Conservation (phyloP, 1,139 yeast species). For the Pichia sp. region DNA sequence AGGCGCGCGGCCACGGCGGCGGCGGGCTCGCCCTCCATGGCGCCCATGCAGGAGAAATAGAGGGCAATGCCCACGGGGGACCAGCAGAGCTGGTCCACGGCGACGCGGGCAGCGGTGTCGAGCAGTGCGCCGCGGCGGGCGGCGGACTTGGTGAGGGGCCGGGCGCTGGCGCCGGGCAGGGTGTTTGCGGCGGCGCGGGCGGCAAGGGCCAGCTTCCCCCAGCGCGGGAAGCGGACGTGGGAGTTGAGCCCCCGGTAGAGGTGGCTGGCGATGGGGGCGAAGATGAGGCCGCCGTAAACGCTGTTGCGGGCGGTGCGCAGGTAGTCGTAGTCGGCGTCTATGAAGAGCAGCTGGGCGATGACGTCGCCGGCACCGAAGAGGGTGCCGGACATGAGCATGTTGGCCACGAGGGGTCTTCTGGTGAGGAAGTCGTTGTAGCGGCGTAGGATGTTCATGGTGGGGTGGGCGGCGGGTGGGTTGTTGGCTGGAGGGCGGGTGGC, state of each 20-base stretch:
- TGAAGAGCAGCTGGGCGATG: conserved; percentile 61
- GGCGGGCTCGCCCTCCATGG: conserved; percentile 49
- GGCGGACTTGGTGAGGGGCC: background rate
- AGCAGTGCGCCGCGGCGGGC: conserved; percentile 7
- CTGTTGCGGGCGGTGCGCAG: conserved; percentile 61
- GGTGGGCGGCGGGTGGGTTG: background rate
- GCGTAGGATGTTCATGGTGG: background rate
- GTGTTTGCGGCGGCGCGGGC: too few species aligned
- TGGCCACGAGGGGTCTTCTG: conserved; percentile 4
- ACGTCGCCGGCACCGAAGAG: conserved; percentile 69
- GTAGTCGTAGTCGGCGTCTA: conserved; percentile 37
- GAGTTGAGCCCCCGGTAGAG: conserved; percentile 45
- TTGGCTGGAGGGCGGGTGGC: too few species aligned
- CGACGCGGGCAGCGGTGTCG: conserved; percentile 45
- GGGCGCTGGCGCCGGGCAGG: too few species aligned
- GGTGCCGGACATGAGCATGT: conserved; percentile 7
- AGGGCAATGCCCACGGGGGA: conserved; percentile 73
- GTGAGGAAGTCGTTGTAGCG: conserved; percentile 1
- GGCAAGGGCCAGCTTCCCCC: too few species aligned
- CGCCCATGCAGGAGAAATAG: conserved; percentile 64
- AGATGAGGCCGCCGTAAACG: conserved; percentile 69
- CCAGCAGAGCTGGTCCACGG: conserved; percentile 67
- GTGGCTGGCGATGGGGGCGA: conserved; percentile 68
- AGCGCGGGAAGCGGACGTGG: conserved; percentile 39
- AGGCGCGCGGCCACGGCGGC: conserved; percentile 41